These are phyloP conservation scores for Bipolaris bicolor DNA, from an alignment of 2,329 filamentous ascomycete species.

Conservation along the genomic window DNA sequence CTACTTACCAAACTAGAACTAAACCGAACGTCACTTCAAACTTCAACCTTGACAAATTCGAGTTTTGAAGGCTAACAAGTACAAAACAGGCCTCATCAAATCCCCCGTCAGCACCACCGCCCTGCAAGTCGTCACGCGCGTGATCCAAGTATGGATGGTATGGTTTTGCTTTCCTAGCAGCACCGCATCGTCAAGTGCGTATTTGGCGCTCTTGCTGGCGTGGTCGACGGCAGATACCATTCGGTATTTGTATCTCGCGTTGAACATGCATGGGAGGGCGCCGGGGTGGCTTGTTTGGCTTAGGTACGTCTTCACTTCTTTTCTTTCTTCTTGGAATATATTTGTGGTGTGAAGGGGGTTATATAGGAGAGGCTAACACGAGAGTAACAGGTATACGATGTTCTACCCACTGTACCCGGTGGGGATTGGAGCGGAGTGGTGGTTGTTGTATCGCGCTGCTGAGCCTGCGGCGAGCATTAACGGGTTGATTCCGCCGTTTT, in stretches of 20 bases:
- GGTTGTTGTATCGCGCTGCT: constrained; percentile 30
- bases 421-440: constrained; percentile 37
- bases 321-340: not conserved
- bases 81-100: constrained; percentile 25
- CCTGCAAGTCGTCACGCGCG: constrained; percentile 31
- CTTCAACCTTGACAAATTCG: no score
- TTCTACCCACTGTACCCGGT: constrained; percentile 36
- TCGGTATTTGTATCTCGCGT: constrained; percentile 29
- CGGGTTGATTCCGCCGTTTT: constrained; percentile 19
- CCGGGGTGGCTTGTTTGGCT: constrained; percentile 25
- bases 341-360: not conserved
- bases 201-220: constrained; percentile 26
- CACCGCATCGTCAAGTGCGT: constrained; percentile 26
- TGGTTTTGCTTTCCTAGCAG: constrained; percentile 29
- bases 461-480: constrained; percentile 20
- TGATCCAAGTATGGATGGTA: constrained; percentile 39
- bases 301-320: constrained; percentile 14
- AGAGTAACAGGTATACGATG: constrained; percentile 25
- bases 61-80: no score
- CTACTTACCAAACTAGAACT: not conserved
- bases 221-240: constrained; percentile 33
- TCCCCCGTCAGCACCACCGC: constrained; percentile 33
- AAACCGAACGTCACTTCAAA: no score
- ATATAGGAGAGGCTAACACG: no score
- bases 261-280: constrained; percentile 29